Base-by-base conservation (phyloP, 1,284 basidiomycete genomes). In the Pseudozyma pruni region DNA sequence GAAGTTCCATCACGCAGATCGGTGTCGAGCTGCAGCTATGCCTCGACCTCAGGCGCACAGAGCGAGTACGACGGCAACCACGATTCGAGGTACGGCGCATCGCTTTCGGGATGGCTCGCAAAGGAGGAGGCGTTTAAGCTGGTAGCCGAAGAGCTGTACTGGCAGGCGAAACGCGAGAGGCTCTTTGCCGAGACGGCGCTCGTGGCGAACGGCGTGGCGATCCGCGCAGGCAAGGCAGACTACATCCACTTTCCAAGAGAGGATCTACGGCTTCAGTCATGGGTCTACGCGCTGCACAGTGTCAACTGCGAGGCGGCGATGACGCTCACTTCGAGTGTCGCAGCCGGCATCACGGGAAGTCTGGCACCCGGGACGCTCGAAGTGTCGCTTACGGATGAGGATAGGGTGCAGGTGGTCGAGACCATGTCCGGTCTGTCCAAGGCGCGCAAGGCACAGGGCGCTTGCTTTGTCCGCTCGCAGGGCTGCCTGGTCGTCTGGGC, bases 261-360 rank as follows among this genome's bases (percentile, higher is more conserved):
- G 56, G 3, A 39, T 75, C 23, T 27, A 33, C 8, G 19, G 20
- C 16, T 76, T 68, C 50, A 63, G 45, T 41, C n/a, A n/a, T n/a
- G n/a, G n/a, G n/a, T n/a, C 50, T 43, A 32, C 89, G 90, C 83
- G 8, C 85, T 92, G 10, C 85, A 87, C 9, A 83, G 84, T 25
- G 85, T 93, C 50, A 92, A 92, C 75, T 90, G 90, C 14, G 88
- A 91, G 43, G 89, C 91, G 38, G 90, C 90, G 4, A 88, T 92
- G 76, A 91, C 91, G 83, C 84, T 91, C 40, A 87, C 90, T 35
- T 90, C 88, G 72, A 90, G 90, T 32, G 89, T 90, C n/a, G 89
- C 91, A n/a, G 89, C 91, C 75, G 90, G 90, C 33, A 90, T 90
- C 34, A 85, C 42, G 35, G 47, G 34, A 8, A 47, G 70, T 16